Evolutionary conservation across 495 filamentous ascomycete genomes (phyloP).

Genomic region (Eremomyces bilateralis): DNA sequence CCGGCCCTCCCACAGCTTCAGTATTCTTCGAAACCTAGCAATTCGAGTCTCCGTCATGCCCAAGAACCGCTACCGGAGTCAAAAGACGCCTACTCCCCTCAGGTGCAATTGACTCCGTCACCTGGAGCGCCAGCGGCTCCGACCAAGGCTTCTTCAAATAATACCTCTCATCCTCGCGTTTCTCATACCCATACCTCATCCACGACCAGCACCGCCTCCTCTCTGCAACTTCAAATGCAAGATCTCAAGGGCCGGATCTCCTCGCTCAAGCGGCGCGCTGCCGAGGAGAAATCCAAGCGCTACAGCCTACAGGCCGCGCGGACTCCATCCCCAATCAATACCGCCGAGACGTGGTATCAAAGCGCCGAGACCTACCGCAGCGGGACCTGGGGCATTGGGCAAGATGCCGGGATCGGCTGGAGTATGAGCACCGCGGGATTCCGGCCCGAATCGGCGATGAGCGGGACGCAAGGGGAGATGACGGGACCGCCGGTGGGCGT

Average conservation of each 20-base stretch:
- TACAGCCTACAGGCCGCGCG: conserved; percentile 68
- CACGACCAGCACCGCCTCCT: conserved; percentile 21
- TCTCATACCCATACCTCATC: conserved; percentile 16
- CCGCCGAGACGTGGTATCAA: conserved; percentile 51
- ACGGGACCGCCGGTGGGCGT: no score
- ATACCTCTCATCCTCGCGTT: no score
- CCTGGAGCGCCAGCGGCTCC: neutral
- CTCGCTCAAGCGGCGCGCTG: conserved; percentile 55
- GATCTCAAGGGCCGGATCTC: conserved; percentile 84
- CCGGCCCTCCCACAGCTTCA: no score
- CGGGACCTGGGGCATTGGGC: no score
- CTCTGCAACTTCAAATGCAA: conserved; percentile 80
- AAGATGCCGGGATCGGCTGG: no score
- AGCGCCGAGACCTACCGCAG: no score
- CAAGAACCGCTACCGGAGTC: neutral
- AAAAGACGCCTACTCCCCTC: neutral
- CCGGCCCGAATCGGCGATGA: no score
- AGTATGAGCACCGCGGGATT: no score
- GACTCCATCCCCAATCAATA: conserved; percentile 66
- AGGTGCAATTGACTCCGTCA: neutral
- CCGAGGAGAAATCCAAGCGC: conserved; percentile 62
- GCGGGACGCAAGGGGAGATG: no score
- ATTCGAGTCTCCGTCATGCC: no score
- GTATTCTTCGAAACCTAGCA: no score
- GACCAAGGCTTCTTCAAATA: no score